phyloP scores from a whole-genome alignment of 2,329 filamentous ascomycete genomes.

The Calonectria ilicicola region DNA sequence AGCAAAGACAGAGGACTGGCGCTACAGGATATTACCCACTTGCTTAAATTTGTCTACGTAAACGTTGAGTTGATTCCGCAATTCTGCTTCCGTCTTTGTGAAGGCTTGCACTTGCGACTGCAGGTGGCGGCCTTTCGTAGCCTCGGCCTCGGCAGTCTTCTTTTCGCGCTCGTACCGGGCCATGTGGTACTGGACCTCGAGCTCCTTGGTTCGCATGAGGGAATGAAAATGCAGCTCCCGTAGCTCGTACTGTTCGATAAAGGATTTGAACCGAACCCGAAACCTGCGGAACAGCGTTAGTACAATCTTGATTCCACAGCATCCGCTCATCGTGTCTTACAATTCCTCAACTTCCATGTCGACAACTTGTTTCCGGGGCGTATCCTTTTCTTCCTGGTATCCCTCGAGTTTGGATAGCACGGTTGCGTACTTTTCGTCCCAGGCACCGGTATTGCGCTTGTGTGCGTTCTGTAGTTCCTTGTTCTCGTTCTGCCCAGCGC shows the following conservation, averaged over 20 bases:
- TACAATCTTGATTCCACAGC: neutral
- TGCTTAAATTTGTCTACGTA: constrained; percentile 99
- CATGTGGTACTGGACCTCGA: constrained; percentile 93
- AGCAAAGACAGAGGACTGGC: constrained; percentile 38
- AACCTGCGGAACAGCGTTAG: constrained; percentile 64
- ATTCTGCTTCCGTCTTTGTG: constrained; percentile 93
- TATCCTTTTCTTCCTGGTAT: constrained; percentile 88
- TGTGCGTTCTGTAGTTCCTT: constrained; percentile 90
- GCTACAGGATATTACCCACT: constrained; percentile 66
- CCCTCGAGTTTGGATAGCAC: constrained; percentile 88
- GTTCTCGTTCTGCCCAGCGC: constrained; percentile 79
- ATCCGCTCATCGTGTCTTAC: constrained; percentile 62
- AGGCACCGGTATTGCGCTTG: constrained; percentile 82
- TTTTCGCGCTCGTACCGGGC: constrained; percentile 91
- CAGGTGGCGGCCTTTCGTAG: constrained; percentile 82
- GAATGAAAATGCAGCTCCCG: constrained; percentile 95
- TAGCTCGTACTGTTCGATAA: constrained; percentile 96
- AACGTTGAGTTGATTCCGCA: constrained; percentile 95
- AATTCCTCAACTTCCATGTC: constrained; percentile 92
- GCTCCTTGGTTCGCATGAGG: constrained; percentile 91
- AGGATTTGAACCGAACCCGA: constrained; percentile 90
- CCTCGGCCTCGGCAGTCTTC: constrained; percentile 86
- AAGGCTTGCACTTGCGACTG: constrained; percentile 95
- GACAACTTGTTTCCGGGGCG: constrained; percentile 81
- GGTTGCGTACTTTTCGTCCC: constrained; percentile 86